A percentile compares a stretch with the other conserved stretches of the same genome.
These are phyloP conservation scores for Elsinoe fawcettii DNA, from an alignment of 2,329 filamentous ascomycete genomes.

Conservation along the genomic window DNA sequence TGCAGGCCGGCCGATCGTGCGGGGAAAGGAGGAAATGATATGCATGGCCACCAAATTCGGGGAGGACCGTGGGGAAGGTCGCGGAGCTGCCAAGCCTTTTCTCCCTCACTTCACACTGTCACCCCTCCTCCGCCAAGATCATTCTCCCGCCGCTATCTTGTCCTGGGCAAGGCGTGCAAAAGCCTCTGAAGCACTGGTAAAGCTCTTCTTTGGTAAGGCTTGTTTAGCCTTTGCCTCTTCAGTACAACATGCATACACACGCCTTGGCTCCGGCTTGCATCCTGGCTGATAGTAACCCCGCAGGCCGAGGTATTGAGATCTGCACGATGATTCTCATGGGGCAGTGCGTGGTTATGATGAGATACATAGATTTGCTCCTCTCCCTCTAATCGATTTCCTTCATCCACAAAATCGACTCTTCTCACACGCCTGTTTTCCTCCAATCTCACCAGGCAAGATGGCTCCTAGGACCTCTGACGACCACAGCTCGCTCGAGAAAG, in stretches of 20 bases:
- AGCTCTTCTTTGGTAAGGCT: background rate
- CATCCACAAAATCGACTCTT: background rate
- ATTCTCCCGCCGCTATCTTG: background rate
- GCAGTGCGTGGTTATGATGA: background rate
- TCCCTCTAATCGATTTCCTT: background rate
- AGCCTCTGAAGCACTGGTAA: background rate
- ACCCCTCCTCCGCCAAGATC: background rate
- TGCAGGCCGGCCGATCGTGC: constrained; percentile 4
- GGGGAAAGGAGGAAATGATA: constrained; percentile 1
- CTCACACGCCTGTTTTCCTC: too few relatives aligned
- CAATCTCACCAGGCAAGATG: background rate
- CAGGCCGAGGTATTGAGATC: constrained; percentile 2
- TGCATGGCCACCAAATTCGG: background rate
- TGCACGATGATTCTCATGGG: background rate
- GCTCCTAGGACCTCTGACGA: constrained; percentile 1
- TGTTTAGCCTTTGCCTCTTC: background rate
- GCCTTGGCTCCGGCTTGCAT: background rate
- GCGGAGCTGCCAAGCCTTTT: constrained; percentile 4
- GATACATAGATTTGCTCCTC: constrained; percentile 2
- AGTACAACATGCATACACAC: background rate
- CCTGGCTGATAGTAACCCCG: background rate
- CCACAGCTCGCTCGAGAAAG: constrained; percentile 5
- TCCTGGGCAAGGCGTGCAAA: background rate
- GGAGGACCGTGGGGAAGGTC: constrained; percentile 2
- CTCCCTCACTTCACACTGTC: background rate